Conservation (phyloP, 2,329 filamentous ascomycete genomes). For the Purpureocillium takamizusanense region DNA sequence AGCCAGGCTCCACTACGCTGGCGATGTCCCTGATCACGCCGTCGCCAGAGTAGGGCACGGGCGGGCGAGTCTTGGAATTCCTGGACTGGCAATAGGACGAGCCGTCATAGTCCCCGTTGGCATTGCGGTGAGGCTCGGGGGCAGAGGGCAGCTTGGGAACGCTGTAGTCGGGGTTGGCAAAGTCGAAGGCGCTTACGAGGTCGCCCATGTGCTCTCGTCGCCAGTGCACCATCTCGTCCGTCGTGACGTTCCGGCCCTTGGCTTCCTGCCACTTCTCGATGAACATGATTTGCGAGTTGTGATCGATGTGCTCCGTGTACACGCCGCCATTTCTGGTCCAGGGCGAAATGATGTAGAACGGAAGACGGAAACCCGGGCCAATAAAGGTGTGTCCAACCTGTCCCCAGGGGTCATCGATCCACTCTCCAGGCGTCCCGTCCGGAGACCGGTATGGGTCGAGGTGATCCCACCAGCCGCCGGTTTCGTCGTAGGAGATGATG, state of each 20-base stretch:
- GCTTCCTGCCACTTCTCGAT: conserved; percentile 36
- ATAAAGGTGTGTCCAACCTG: conserved; percentile 26
- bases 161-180: conserved; percentile 39
- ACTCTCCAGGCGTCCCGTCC: conserved; percentile 39
- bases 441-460: conserved; percentile 42
- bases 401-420: conserved; percentile 34
- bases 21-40: conserved; percentile 25
- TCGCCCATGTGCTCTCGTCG: conserved; percentile 23
- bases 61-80: conserved; percentile 26
- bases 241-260: conserved; percentile 27
- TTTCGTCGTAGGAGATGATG: conserved; percentile 36
- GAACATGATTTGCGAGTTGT: conserved; percentile 46
- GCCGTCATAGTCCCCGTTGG: conserved; percentile 33
- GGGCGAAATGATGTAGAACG: conserved; percentile 46
- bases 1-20: conserved; percentile 39
- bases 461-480: conserved; percentile 46
- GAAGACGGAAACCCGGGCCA: conserved; percentile 34
- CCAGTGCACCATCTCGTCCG: conserved; percentile 19
- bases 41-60: conserved; percentile 35
- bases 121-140: conserved; percentile 29
- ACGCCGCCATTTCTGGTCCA: conserved; percentile 45
- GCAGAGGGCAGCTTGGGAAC: conserved; percentile 36
- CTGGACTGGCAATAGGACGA: conserved; percentile 31
- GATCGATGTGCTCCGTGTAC: conserved; percentile 44
- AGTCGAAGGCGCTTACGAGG: conserved; percentile 29